Conservation (phyloP, 2,329 filamentous ascomycete genomes). For the Aspergillus sp. region DNA sequence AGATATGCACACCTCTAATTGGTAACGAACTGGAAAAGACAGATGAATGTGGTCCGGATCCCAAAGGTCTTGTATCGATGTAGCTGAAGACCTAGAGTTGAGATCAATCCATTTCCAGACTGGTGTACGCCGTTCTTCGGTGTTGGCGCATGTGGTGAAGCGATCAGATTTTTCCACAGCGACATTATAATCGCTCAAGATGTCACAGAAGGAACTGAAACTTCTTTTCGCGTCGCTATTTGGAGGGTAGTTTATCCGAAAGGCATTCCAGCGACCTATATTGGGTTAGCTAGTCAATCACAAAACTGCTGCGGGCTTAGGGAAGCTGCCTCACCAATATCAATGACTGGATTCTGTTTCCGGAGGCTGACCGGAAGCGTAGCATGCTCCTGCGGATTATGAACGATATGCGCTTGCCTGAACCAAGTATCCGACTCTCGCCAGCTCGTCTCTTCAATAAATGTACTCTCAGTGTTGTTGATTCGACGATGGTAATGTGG, state of each 20-base stretch:
- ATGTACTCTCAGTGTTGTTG: conserved; percentile 42
- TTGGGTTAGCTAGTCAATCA: conserved; percentile 11
- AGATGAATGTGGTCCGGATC: conserved; percentile 50
- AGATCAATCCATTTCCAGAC: conserved; percentile 50
- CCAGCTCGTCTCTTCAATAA: conserved; percentile 56
- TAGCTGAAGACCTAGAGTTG: conserved; percentile 30
- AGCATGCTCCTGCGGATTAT: conserved; percentile 42
- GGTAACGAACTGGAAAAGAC: conserved; percentile 78
- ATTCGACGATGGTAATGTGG: conserved; percentile 51
- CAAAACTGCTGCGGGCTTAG: neutral
- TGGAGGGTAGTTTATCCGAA: conserved; percentile 55
- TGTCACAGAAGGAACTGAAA: conserved; percentile 54
- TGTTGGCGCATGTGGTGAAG: conserved; percentile 47
- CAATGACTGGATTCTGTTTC: conserved; percentile 58
- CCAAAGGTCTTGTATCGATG: conserved; percentile 39
- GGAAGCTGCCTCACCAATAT: conserved; percentile 55
- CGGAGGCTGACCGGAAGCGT: conserved; percentile 51
- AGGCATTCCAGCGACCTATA: conserved; percentile 65
- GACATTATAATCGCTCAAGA: conserved; percentile 76
- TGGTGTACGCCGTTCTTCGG: conserved; percentile 23
- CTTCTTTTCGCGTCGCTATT: conserved; percentile 31
- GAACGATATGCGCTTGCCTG: conserved; percentile 67
- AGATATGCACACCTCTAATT: conserved; percentile 92
- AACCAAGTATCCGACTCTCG: conserved; percentile 62
- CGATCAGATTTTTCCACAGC: conserved; percentile 48